Evolutionary conservation across 352 stramenopile genomes (phyloP).

Genomic region (Halophytophthora polymorphica): DNA sequence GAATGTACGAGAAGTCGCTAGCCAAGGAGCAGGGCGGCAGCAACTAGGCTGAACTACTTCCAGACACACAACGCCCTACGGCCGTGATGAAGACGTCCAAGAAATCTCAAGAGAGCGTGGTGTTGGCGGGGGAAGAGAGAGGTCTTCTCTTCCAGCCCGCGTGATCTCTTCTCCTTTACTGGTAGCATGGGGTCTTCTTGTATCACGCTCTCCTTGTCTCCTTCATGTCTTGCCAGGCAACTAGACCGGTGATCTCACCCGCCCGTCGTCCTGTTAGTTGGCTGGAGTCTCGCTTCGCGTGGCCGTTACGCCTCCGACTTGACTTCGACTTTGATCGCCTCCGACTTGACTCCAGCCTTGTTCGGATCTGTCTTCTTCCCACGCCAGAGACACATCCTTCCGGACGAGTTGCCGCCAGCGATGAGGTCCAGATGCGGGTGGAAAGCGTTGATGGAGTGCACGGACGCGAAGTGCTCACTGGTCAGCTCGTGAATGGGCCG

Average conservation of each 20-base stretch:
- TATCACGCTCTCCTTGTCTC: too few species aligned
- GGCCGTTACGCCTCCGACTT: constrained; percentile 10
- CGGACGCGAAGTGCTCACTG: constrained; percentile 68
- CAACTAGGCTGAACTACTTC: constrained; percentile 1
- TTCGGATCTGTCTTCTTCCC: constrained; percentile 15
- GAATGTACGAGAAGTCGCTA: constrained; percentile 68
- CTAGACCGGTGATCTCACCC: background rate
- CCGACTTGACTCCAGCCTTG: constrained; percentile 10
- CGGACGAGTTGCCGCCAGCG: constrained; percentile 74
- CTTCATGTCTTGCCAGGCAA: too few species aligned
- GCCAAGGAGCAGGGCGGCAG: constrained; percentile 37
- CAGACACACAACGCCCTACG: too few species aligned
- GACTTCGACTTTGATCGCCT: constrained; percentile 13
- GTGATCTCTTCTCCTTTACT: background rate
- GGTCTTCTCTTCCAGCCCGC: background rate
- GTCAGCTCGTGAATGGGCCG: constrained; percentile 69
- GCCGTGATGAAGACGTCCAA: too few species aligned
- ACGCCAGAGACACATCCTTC: constrained; percentile 61
- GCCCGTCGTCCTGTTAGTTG: background rate
- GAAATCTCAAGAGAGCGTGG: too few species aligned
- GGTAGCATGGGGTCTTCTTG: background rate
- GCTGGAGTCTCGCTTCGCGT: constrained; percentile 3
- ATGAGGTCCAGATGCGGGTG: constrained; percentile 73
- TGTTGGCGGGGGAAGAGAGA: background rate
- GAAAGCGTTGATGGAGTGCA: constrained; percentile 88